Evolutionary conservation across 2,329 filamentous ascomycete species (phyloP), one percentile per base, ranked within the genome.

Genomic region (Pochonia chlamydosporia): DNA sequence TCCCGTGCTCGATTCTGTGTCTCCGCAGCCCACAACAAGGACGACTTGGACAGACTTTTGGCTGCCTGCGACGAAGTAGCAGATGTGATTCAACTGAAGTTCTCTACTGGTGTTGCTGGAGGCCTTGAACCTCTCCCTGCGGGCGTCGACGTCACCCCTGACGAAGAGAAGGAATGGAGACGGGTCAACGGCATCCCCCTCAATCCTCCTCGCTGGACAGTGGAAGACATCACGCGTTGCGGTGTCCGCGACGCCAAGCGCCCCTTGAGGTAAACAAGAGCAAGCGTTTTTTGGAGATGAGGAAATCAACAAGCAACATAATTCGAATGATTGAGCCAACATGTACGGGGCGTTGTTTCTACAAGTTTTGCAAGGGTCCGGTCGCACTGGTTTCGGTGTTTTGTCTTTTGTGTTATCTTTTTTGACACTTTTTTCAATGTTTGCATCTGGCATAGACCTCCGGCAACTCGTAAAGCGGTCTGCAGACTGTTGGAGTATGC

Each of bases 1-100:
- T 96, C 92, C 18, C 87, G 93, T 54, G 93, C 89, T 43, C 87
- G 93, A 41, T 96, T 99, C 80, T 99, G 93, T 64, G 83, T 99
- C 45, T 96, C 90, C 3, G 84, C 93, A 2, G 89, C 93, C 1
- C 93, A 99, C 74, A 99, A 95, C 69, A 99, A 99, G 74, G 93
- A 99, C 43, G 93, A 99, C 64, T 79, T 99, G 59, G 93, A 99
- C 66, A 84, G 92, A 42, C 73, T 99, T 49, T 74, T 99, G 43
- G 77, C 82, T 4, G 93, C 93, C 14, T 97, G 92, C 60, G 89
- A 97, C 62, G 88, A 97, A 67, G 83, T 96, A 48, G 91, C 92
- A 48, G 89, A 96, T 55, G 79, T 95, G 20, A 73, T 99, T 47
- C 91, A 97, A 68, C 78, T 99, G 63, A 97, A 96, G 72, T 96